Evolutionary conservation across 1,139 yeast species (phyloP).

Genomic region (Protomyces lactucae-debilis): DNA sequence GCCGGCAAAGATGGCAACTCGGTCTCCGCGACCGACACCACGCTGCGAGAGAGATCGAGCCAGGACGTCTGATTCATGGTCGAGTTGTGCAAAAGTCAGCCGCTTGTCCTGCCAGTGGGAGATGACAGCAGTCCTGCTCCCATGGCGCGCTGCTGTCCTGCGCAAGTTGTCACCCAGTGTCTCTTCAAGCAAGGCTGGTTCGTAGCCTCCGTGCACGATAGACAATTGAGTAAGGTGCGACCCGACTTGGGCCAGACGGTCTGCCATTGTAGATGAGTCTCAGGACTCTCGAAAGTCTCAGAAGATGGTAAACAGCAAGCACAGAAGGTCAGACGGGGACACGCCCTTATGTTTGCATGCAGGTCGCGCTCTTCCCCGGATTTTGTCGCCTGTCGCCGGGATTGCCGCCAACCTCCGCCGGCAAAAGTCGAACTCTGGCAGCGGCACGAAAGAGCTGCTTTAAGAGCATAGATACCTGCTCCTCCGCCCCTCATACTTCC

Average conservation of each 20-base stretch:
- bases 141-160: conserved; percentile 30
- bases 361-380: no score
- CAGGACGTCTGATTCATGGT: conserved; percentile 35
- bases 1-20: conserved; percentile 39
- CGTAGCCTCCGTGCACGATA: not conserved
- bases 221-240: conserved; percentile 2
- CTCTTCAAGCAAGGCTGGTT: conserved; percentile 1
- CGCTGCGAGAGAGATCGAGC: conserved; percentile 23
- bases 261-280: not conserved
- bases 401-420: no score
- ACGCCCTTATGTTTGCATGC: no score
- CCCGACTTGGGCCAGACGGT: not conserved
- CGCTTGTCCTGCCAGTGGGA: conserved; percentile 36
- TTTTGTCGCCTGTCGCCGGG: no score
- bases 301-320: no score
- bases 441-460: not conserved
- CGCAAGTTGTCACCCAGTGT: not conserved
- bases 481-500: not conserved
- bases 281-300: no score
- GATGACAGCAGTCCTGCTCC: conserved; percentile 35
- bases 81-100: conserved; percentile 35
- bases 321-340: no score
- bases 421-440: no score
- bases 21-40: conserved; percentile 36
- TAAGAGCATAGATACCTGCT: not conserved